Conservation (phyloP, 257 asterid genomes). For the Verbena officinalis region DNA sequence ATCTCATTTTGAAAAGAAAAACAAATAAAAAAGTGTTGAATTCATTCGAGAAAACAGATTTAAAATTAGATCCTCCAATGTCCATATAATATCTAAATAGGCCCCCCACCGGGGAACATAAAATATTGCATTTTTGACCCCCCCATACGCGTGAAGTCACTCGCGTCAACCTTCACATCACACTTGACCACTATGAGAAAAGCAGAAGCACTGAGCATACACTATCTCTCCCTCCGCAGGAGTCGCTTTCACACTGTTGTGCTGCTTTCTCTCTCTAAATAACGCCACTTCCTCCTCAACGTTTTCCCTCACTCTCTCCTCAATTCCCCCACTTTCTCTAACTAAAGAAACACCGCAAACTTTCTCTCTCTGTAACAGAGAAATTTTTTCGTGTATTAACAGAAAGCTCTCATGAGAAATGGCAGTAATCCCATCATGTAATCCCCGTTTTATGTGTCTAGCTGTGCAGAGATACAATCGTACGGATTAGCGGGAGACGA, state of each 20-base stretch:
- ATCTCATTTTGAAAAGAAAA: too few species aligned
- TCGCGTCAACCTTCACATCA: constrained; percentile 27
- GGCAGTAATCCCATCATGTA: constrained; percentile 18
- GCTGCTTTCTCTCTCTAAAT: constrained; percentile 44
- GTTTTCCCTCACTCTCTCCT: constrained; percentile 14
- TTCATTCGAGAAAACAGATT: neutral
- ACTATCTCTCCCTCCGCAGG: constrained; percentile 32
- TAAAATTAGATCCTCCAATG: neutral
- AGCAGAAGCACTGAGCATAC: constrained; percentile 33
- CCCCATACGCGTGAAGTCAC: constrained; percentile 20
- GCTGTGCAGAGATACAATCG: neutral
- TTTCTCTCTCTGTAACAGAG: constrained; percentile 22
- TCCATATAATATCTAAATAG: neutral
- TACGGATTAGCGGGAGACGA: constrained; percentile 5
- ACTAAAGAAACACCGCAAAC: constrained; percentile 27
- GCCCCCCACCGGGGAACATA: neutral
- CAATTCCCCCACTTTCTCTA: constrained; percentile 28
- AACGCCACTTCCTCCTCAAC: constrained; percentile 39
- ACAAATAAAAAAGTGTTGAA: too few species aligned
- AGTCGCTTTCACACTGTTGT: constrained; percentile 40
- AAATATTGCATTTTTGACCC: constrained; percentile 5
- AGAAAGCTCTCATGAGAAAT: constrained; percentile 22
- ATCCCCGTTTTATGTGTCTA: constrained; percentile 14
- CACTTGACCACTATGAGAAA: constrained; percentile 31
- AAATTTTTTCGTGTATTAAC: constrained; percentile 14